Evolutionary conservation across 306 rosid genomes (phyloP).

Genomic region (Malus asiatica): DNA sequence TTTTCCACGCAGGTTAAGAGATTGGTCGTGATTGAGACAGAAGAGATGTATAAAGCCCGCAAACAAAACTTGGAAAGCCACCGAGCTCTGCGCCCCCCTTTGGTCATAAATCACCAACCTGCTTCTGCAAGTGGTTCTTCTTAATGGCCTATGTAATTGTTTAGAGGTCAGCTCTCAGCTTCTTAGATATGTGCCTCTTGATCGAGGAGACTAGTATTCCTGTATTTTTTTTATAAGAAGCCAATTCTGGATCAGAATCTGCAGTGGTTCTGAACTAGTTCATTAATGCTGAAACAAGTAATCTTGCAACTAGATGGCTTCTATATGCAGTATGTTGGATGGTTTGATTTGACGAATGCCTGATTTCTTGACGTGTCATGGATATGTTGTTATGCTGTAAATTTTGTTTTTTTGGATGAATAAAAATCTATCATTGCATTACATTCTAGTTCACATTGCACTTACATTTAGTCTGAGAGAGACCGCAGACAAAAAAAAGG

Average conservation of each 20-base stretch:
- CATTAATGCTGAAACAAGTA: slow-evolving; percentile 1
- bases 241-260: slow-evolving; percentile 12
- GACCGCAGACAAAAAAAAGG: not conserved
- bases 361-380: not conserved
- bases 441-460: not conserved
- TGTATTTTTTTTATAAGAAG: slow-evolving; percentile 1
- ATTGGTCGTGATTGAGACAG: slow-evolving; percentile 75
- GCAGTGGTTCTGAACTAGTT: slow-evolving; percentile 10
- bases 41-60: slow-evolving; percentile 83
- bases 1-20: slow-evolving; percentile 63
- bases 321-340: slow-evolving; percentile 4
- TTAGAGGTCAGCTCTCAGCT: slow-evolving; percentile 29
- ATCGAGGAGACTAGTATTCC: slow-evolving; percentile 13
- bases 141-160: slow-evolving; percentile 14
- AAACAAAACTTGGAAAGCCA: slow-evolving; percentile 61
- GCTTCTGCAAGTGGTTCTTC: slow-evolving; percentile 40
- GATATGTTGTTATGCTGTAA: not conserved
- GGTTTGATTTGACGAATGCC: slow-evolving; percentile 8
- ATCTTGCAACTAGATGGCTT: slow-evolving; percentile 8
- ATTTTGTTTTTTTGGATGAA: not conserved
- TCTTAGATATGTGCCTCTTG: slow-evolving; percentile 15
- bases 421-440: not conserved
- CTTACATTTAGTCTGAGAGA: not conserved
- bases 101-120: slow-evolving; percentile 62
- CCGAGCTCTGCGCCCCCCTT: slow-evolving; percentile 51